These are phyloP conservation scores for Cryphonectria radicalis DNA, from an alignment of 2,329 filamentous ascomycete genomes.

Conservation along the genomic window DNA sequence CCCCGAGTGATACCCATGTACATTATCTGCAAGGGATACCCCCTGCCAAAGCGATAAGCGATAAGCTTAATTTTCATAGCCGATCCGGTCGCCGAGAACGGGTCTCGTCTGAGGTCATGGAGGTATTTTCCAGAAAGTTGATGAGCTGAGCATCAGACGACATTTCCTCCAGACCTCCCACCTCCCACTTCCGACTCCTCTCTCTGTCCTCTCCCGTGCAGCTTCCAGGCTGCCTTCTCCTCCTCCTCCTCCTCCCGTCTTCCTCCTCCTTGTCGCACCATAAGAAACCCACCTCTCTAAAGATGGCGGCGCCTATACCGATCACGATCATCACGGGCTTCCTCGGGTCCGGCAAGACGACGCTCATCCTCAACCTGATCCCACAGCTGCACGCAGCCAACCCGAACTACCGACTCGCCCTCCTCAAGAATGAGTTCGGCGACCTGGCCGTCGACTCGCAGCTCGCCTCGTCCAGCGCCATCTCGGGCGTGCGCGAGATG, in stretches of 20 bases:
- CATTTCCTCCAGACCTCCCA: neutral
- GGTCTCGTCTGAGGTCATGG: slow-evolving; percentile 17
- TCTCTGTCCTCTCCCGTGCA: neutral
- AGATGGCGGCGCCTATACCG: slow-evolving; percentile 72
- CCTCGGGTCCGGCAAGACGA: slow-evolving; percentile 94
- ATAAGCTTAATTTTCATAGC: slow-evolving; percentile 31
- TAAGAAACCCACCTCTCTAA: slow-evolving; percentile 9
- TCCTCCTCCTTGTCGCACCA: neutral
- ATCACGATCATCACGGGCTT: slow-evolving; percentile 97
- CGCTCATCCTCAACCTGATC: slow-evolving; percentile 89
- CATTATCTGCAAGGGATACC: neutral
- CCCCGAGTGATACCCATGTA: neutral
- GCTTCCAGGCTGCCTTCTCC: neutral
- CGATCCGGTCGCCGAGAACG: slow-evolving; percentile 29
- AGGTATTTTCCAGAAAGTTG: slow-evolving; percentile 23
- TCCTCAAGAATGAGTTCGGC: slow-evolving; percentile 98
- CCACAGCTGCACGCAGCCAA: slow-evolving; percentile 81
- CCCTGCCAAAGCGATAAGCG: slow-evolving; percentile 18
- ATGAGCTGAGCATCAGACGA: slow-evolving; percentile 26
- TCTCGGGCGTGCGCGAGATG: slow-evolving; percentile 88
- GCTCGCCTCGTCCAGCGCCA: slow-evolving; percentile 79
- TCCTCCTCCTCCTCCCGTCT: no score
- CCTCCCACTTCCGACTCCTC: neutral
- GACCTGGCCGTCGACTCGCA: slow-evolving; percentile 93
- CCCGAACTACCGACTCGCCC: slow-evolving; percentile 80